Evolutionary conservation across 2,329 filamentous ascomycete genomes (phyloP).

Genomic region (Hortaea werneckii): DNA sequence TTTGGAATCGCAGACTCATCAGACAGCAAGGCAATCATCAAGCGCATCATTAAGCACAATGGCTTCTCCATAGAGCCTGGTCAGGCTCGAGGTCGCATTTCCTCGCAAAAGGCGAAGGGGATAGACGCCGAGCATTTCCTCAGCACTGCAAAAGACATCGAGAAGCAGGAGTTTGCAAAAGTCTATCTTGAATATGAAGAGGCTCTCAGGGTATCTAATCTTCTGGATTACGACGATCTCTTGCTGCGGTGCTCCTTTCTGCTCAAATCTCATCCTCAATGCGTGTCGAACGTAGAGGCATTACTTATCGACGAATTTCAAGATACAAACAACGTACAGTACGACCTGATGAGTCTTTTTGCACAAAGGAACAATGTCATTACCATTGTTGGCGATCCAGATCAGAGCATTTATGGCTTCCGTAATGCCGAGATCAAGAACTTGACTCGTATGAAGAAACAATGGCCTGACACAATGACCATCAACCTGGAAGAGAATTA

Average conservation of each 20-base stretch:
- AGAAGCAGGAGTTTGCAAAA: slow-evolving; percentile 55
- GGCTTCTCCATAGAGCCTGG: slow-evolving; percentile 59
- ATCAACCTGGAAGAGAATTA: slow-evolving; percentile 91
- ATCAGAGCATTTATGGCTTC: slow-evolving; percentile 97
- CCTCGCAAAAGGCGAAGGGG: slow-evolving; percentile 49
- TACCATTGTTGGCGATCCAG: slow-evolving; percentile 90
- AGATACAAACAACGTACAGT: slow-evolving; percentile 91
- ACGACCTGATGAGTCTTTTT: slow-evolving; percentile 84
- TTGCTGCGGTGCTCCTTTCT: slow-evolving; percentile 75
- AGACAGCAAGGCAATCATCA: slow-evolving; percentile 70
- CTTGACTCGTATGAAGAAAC: slow-evolving; percentile 62
- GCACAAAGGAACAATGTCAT: slow-evolving; percentile 64
- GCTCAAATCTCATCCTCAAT: slow-evolving; percentile 60
- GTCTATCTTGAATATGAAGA: slow-evolving; percentile 68
- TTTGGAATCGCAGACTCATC: slow-evolving; percentile 85
- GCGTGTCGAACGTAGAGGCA: slow-evolving; percentile 79
- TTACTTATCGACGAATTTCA: slow-evolving; percentile 97
- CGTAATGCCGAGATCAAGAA: slow-evolving; percentile 88
- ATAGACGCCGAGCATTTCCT: slow-evolving; percentile 36
- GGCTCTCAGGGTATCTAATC: slow-evolving; percentile 62
- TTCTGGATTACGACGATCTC: slow-evolving; percentile 91
- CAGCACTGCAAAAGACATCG: slow-evolving; percentile 39
- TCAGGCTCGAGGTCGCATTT: slow-evolving; percentile 65
- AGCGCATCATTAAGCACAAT: slow-evolving; percentile 70
- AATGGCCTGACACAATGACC: slow-evolving; percentile 69